A percentile compares a stretch with the other conserved stretches of the same genome.
Conservation (phyloP, 371 early-diverging fungal species). For the Zancudomyces culisetae region DNA sequence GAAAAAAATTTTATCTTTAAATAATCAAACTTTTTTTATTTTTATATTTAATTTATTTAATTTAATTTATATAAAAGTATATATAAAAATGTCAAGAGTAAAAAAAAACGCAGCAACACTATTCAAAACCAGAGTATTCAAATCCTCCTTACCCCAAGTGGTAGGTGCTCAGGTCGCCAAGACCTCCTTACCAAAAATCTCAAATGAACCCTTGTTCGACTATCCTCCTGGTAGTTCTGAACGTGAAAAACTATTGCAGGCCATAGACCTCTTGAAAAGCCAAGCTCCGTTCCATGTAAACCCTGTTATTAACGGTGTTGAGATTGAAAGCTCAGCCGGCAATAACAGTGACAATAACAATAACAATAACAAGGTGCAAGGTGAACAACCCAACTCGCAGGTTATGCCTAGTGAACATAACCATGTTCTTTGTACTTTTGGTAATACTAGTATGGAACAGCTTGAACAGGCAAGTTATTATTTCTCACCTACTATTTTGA, state of each 20-base stretch:
- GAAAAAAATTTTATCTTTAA: too few species aligned
- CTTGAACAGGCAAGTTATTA: conserved; percentile 33
- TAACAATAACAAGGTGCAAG: conserved; percentile 45
- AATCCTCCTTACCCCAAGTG: too few species aligned
- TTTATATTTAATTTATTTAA: too few species aligned
- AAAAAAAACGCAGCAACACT: too few species aligned
- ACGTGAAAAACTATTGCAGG: conserved; percentile 47
- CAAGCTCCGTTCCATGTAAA: conserved; percentile 62
- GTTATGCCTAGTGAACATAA: conserved; percentile 69
- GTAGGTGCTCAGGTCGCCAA: too few species aligned
- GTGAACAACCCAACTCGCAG: conserved; percentile 50
- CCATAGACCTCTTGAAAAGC: conserved; percentile 52
- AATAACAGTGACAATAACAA: too few species aligned
- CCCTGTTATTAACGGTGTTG: conserved; percentile 65
- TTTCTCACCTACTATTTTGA: too few species aligned
- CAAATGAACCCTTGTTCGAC: background rate
- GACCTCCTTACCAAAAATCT: background rate
- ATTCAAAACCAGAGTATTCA: background rate
- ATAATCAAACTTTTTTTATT: too few species aligned
- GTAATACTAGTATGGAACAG: conserved; percentile 53
- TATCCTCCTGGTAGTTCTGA: conserved; percentile 27
- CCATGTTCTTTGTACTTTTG: conserved; percentile 58
- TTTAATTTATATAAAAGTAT: too few species aligned
- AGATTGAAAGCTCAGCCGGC: too few species aligned
- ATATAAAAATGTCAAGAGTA: too few species aligned